Evolutionary conservation across 2,329 filamentous ascomycete species (phyloP), one percentile per base, ranked within the genome.

Genomic region (Colletotrichum caudatum): DNA sequence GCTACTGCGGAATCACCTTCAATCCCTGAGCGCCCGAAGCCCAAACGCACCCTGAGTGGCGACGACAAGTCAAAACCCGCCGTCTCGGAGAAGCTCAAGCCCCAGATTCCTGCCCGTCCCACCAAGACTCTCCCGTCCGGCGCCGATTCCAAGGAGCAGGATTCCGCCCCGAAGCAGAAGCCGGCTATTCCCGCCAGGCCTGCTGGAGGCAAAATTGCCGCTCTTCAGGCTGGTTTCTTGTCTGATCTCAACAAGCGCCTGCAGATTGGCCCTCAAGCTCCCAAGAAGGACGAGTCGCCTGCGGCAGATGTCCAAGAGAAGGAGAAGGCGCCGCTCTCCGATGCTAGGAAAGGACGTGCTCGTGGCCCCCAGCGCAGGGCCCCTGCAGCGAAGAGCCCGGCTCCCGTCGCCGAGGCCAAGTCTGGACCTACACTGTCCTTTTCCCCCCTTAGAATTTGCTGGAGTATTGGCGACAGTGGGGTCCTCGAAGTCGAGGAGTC

Each of bases 161-260:
- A 85, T 58, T 78, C 83, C 1, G 80, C 84, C 20, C 80, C 86
- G 16, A 97, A 94, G 79, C 82, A 89, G n/a, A 98, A 98, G 79
- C 95, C 96, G 5, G 88, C 90, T 0, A 88, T 98, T 2, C 95
- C 96, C 14, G 88, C 91, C 18, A 90, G 94, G 57, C 93, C 94
- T 2, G 87, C 88, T 54, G 93, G 93, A 12, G 89, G 90, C 76
- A 98, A 98, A 84, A 97, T 99, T 79, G 94, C 95, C 20, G 93
- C 94, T 33, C 84, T 99, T 41, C 94, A 97, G 81, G 93, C 93
- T 48, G 94, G 93, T 3, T 98, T 99, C 81, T 90, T 99, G 87
- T 94, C 91, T 56, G 95, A 98, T 78, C 84, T 99, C 53, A 97
- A 98, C 81, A 95, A 94, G 76, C 92, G 94, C 60, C 85, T 99